A percentile compares a stretch with the other conserved stretches of the same genome.
phyloP scores from a whole-genome alignment of 2,329 filamentous ascomycete species.

The Sordariomycetes sp. region DNA sequence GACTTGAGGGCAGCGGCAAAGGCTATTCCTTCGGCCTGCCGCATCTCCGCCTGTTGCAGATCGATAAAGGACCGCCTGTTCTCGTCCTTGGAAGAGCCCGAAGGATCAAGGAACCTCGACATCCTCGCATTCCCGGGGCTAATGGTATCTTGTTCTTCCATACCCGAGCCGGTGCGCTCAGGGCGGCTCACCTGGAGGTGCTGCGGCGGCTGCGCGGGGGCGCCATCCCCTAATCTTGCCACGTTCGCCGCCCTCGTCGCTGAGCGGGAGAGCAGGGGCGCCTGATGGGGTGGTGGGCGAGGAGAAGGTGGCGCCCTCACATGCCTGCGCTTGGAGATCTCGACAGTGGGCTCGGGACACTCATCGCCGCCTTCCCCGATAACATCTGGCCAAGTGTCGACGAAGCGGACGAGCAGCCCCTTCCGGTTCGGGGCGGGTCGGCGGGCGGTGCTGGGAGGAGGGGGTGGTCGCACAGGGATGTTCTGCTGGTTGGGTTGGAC shows the following conservation, averaged over 20 bases:
- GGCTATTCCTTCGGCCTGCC: constrained; percentile 47
- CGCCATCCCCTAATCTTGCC: not conserved
- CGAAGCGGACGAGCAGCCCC: constrained; percentile 65
- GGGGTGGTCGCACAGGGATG: constrained; percentile 22
- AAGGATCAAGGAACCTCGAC: constrained; percentile 31
- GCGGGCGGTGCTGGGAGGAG: constrained; percentile 29
- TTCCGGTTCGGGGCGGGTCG: constrained; percentile 41
- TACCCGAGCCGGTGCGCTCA: not conserved
- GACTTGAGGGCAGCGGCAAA: constrained; percentile 34
- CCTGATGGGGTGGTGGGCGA: constrained; percentile 8
- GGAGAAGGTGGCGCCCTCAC: constrained; percentile 12
- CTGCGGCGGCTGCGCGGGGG: not conserved
- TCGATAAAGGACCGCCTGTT: constrained; percentile 48
- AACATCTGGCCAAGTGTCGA: constrained; percentile 60
- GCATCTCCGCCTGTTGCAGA: constrained; percentile 48
- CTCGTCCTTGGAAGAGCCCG: constrained; percentile 30
- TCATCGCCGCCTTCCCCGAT: constrained; percentile 93
- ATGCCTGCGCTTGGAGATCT: constrained; percentile 54
- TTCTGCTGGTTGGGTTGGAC: constrained; percentile 34
- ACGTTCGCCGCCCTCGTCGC: not conserved
- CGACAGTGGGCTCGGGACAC: constrained; percentile 57
- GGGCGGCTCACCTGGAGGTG: not conserved
- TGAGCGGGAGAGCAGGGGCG: not conserved
- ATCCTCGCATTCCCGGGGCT: constrained; percentile 21
- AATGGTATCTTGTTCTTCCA: constrained; percentile 7